These are phyloP conservation scores for Rugonectria rugulosa DNA, from an alignment of 2,329 filamentous ascomycete genomes.

Conservation along the genomic window DNA sequence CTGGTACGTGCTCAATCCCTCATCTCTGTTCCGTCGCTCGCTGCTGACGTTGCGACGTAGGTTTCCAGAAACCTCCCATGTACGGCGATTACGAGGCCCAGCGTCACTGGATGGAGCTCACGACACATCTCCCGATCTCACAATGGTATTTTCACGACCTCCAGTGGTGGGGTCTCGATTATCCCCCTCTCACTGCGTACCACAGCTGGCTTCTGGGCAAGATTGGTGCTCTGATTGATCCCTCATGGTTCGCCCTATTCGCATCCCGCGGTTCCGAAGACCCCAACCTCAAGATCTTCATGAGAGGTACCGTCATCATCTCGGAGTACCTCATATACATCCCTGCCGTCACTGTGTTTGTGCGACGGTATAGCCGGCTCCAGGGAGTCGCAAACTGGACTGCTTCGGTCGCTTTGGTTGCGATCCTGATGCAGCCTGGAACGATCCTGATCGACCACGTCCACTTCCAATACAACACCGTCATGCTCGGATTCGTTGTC, in stretches of 20 bases:
- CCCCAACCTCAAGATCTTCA: slow-evolving; percentile 85
- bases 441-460: slow-evolving; percentile 94
- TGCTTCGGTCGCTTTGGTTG: slow-evolving; percentile 82
- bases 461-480: slow-evolving; percentile 97
- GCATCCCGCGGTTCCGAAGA: slow-evolving; percentile 84
- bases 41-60: slow-evolving; percentile 51
- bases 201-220: slow-evolving; percentile 96
- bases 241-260: slow-evolving; percentile 86
- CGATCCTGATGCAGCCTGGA: slow-evolving; percentile 89
- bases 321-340: slow-evolving; percentile 93
- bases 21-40: not conserved
- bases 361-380: slow-evolving; percentile 79
- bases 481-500: slow-evolving; percentile 93
- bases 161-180: slow-evolving; percentile 97
- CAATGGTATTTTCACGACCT: slow-evolving; percentile 99
- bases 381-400: slow-evolving; percentile 84
- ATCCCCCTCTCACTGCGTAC: slow-evolving; percentile 96
- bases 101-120: slow-evolving; percentile 98
- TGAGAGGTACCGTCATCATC: slow-evolving; percentile 89
- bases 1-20: slow-evolving; percentile 63
- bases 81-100: slow-evolving; percentile 98
- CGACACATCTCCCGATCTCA: slow-evolving; percentile 84
- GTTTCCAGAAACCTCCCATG: slow-evolving; percentile 84
- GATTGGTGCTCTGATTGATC: slow-evolving; percentile 80
- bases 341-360: slow-evolving; percentile 84